Evolutionary conservation across 2,329 filamentous ascomycete genomes (phyloP).

Genomic region (Teratosphaeria nubilosa): DNA sequence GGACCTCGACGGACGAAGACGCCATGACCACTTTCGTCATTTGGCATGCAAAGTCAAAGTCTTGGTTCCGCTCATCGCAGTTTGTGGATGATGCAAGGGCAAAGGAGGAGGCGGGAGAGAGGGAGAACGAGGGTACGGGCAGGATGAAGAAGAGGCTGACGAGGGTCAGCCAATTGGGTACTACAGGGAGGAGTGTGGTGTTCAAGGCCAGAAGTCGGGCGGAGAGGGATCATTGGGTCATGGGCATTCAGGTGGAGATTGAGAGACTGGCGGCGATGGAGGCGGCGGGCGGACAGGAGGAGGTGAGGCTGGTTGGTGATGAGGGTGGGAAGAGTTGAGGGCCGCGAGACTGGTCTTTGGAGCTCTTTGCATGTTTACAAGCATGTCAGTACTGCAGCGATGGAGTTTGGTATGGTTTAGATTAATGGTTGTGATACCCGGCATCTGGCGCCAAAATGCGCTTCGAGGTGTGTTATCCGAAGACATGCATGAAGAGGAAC

Average conservation of each 20-base stretch:
- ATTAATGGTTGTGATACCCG: not conserved
- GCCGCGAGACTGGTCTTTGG: not conserved
- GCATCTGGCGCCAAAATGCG: not conserved
- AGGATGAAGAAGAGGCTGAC: conserved; percentile 39
- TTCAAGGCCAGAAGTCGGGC: conserved; percentile 55
- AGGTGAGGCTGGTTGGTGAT: conserved; percentile 6
- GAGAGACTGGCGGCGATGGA: conserved; percentile 42
- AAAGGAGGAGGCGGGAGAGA: conserved; percentile 1
- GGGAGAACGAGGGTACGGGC: not conserved
- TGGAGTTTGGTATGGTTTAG: not conserved
- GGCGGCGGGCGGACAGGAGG: conserved; percentile 35
- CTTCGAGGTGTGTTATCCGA: not conserved
- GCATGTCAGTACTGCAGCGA: not conserved
- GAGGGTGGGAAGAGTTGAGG: not conserved
- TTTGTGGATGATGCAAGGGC: conserved; percentile 21
- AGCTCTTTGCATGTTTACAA: not conserved
- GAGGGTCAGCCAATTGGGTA: conserved; percentile 50
- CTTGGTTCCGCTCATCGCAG: conserved; percentile 39
- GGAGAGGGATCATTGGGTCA: conserved; percentile 59
- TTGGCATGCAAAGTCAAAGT: conserved; percentile 51
- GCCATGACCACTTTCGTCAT: conserved; percentile 59
- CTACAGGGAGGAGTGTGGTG: conserved; percentile 52
- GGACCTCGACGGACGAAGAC: conserved; percentile 54
- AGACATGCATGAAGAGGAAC: not conserved
- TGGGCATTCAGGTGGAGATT: conserved; percentile 56